Evolutionary conservation across 345 rosid genomes (phyloP).

Genomic region (Arabidopsis thaliana): DNA sequence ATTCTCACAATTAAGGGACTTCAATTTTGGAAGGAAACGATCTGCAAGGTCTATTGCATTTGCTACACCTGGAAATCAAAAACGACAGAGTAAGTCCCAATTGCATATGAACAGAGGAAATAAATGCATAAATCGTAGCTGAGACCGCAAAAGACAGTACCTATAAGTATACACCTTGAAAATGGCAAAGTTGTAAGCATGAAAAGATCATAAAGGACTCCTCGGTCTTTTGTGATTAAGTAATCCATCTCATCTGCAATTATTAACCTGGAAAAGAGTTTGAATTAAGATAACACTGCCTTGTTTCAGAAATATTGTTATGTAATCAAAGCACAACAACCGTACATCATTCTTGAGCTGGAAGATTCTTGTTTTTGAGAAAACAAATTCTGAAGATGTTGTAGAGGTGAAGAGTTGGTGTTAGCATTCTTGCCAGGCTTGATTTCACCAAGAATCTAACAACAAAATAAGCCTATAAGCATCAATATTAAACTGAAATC

Average conservation of each 20-base stretch:
- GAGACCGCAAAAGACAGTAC: conserved; percentile 40
- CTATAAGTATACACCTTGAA: conserved; percentile 81
- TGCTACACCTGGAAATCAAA: conserved; percentile 65
- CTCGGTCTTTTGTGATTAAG: conserved; percentile 76
- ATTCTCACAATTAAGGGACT: conserved; percentile 69
- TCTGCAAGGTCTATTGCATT: conserved; percentile 89
- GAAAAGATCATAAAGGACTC: conserved; percentile 87
- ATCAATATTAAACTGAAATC: background rate
- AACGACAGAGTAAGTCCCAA: background rate
- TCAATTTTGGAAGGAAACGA: conserved; percentile 83
- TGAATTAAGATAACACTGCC: background rate
- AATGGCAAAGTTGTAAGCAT: conserved; percentile 85
- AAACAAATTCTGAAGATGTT: conserved; percentile 66
- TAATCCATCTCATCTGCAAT: conserved; percentile 92
- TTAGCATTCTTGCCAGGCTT: conserved; percentile 45
- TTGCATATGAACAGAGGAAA: conserved; percentile 28
- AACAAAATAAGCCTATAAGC: conserved; percentile 41
- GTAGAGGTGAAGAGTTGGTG: conserved; percentile 55
- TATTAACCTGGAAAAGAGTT: conserved; percentile 59
- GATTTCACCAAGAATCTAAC: conserved; percentile 57
- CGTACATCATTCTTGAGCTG: conserved; percentile 66
- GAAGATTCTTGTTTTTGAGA: conserved; percentile 58
- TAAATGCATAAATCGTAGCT: background rate
- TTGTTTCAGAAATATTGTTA: background rate
- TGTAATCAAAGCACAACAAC: background rate